Percentiles rank a stretch among this genome's conserved stretches.
These are phyloP conservation scores for Penicillium ucsense DNA, from an alignment of 495 filamentous ascomycete genomes.

Conservation along the genomic window DNA sequence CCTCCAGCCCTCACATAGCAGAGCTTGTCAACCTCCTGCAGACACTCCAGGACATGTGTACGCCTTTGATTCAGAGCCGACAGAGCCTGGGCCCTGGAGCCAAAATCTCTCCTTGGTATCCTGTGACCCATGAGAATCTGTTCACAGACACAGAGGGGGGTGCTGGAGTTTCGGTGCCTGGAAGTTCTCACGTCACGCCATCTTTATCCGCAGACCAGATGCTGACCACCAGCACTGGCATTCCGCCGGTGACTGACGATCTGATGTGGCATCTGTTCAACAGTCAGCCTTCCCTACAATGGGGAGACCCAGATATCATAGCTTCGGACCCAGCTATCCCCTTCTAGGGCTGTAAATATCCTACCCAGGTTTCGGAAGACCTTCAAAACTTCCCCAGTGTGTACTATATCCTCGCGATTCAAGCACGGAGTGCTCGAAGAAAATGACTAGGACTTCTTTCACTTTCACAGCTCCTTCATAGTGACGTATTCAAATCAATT, in stretches of 20 bases:
- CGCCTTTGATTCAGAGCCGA: constrained; percentile 14
- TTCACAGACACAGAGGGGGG: neutral
- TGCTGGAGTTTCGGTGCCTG: neutral
- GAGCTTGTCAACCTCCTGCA: constrained; percentile 14
- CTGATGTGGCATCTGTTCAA: constrained; percentile 25
- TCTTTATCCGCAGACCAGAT: neutral
- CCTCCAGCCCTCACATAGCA: constrained; percentile 12
- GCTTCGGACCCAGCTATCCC: neutral
- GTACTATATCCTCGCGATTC: no score
- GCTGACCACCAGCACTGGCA: neutral
- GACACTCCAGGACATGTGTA: constrained; percentile 14
- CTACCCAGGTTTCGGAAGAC: no score
- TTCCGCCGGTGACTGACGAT: constrained; percentile 8
- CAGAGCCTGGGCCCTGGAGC: constrained; percentile 2
- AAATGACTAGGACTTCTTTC: no score
- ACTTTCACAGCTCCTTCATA: no score
- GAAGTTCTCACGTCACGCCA: neutral
- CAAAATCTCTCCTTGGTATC: constrained; percentile 8
- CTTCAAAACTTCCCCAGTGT: no score
- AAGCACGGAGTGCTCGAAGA: no score
- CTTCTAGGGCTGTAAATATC: neutral
- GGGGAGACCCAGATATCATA: constrained; percentile 10
- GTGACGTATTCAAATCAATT: no score
- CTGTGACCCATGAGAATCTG: neutral
- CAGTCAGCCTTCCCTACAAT: constrained; percentile 18